Evolutionary conservation across 2,329 filamentous ascomycete genomes (phyloP), one percentile per base, ranked within the genome.

Genomic region (Leptographium radiaticola): DNA sequence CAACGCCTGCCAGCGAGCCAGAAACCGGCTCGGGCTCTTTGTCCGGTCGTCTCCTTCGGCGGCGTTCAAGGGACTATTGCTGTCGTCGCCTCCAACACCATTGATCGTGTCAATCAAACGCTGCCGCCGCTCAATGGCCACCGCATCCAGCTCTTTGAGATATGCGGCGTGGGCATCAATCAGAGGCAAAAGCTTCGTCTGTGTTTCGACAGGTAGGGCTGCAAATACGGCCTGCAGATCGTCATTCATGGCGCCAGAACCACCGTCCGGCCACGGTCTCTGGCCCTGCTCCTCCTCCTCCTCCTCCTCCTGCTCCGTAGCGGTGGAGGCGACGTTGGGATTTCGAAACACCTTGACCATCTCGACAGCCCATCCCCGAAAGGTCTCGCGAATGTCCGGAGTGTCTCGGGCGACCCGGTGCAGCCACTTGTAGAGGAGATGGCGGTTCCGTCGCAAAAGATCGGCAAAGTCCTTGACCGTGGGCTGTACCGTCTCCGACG

Each of bases 381-480:
- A 83, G 56, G 77, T 76, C 5, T 75, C 71, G 53, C 77, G 76
- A 6, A 89, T 70, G 1, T 84, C 80, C 0, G 83, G 81, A 36
- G 84, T 86, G 36, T 83, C 83, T 58, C 77, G 79, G 5, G 79
- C 79, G 11, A 87, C 72, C 53, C 85, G 79, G 59, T 89, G 85
- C 4, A 89, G 64, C 71, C 86, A 90, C 51, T 76, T 79, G 68
- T 88, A 87, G 47, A 80, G 68, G 2, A 81, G 72, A 1, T 72
- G 70, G 40, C 80, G 75, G 61, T 90, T 84, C 53, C 79, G 78
- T 58, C 76, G 75, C 15, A 90, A 68, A 1, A 91, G 67, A 15
- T 74, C 67, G 10, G 89, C 81, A 58, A 83, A 91, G 61, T 90
- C 86, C 58, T 86, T 80, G 0, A 89, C 83, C 0, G 77, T 81